Evolutionary conservation across 257 asterid genomes (phyloP).

Genomic region (Schizonepeta tenuifolia): DNA sequence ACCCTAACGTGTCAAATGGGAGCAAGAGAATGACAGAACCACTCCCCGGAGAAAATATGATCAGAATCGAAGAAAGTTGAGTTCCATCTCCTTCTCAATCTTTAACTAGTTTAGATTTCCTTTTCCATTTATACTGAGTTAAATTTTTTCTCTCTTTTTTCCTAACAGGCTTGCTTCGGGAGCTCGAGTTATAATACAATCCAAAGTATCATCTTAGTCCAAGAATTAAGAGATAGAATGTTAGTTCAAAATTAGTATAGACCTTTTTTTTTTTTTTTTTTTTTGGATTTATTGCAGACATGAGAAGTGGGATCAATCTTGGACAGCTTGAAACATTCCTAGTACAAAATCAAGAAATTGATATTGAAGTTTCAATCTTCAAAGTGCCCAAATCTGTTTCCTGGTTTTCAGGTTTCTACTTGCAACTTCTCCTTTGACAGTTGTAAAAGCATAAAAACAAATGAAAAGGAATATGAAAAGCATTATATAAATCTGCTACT

Average conservation of each 20-base stretch:
- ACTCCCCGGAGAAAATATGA: slow-evolving; percentile 40
- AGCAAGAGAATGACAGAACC: slow-evolving; percentile 74
- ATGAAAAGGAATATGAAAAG: slow-evolving; percentile 14
- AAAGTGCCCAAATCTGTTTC: slow-evolving; percentile 15
- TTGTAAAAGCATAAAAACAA: slow-evolving; percentile 19
- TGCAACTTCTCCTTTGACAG: slow-evolving; percentile 12
- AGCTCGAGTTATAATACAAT: slow-evolving; percentile 89
- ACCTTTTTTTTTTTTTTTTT: neutral
- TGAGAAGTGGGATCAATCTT: slow-evolving; percentile 12
- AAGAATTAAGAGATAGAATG: slow-evolving; percentile 8
- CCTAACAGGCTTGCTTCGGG: slow-evolving; percentile 92
- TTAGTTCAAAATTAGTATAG: slow-evolving; percentile 7
- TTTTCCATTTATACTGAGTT: slow-evolving; percentile 40
- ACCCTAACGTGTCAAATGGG: slow-evolving; percentile 51
- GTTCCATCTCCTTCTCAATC: slow-evolving; percentile 39
- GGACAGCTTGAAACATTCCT: slow-evolving; percentile 1
- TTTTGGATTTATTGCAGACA: neutral
- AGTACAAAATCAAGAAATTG: slow-evolving; percentile 8
- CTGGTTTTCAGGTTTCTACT: slow-evolving; percentile 17
- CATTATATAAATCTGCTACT: slow-evolving; percentile 23
- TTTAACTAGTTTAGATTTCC: neutral
- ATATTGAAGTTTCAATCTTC: neutral
- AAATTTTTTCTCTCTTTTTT: slow-evolving; percentile 19
- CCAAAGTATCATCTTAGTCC: slow-evolving; percentile 44
- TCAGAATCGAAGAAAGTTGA: slow-evolving; percentile 93